Conservation (phyloP, 805 yeast species). For the Myxozyma lipomycoides region DNA sequence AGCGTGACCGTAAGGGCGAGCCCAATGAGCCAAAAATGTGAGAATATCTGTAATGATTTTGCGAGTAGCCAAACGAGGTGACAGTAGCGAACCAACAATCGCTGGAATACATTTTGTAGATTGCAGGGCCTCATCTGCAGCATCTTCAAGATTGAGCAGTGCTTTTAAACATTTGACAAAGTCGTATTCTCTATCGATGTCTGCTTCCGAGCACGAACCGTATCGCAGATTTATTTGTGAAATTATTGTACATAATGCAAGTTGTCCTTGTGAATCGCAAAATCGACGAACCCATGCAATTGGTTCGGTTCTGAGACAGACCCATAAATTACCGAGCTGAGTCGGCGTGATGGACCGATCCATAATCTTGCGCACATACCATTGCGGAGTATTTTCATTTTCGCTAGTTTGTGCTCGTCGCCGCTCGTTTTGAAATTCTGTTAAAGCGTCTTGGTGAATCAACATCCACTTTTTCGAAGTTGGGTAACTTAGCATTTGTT, state of each 20-base stretch:
- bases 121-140: constrained; percentile 52
- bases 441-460: constrained; percentile 76
- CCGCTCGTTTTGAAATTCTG: constrained; percentile 62
- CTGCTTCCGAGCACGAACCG: constrained; percentile 39
- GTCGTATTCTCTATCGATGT: constrained; percentile 66
- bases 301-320: constrained; percentile 86
- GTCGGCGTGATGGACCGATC: constrained; percentile 62
- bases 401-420: constrained; percentile 32
- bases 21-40: constrained; percentile 50
- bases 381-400: constrained; percentile 55
- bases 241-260: constrained; percentile 65
- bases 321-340: constrained; percentile 81
- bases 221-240: constrained; percentile 47
- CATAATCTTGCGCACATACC: constrained; percentile 69
- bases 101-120: constrained; percentile 52
- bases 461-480: constrained; percentile 86
- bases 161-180: constrained; percentile 76
- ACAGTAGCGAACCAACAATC: constrained; percentile 65
- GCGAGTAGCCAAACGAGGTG: constrained; percentile 71
- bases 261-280: constrained; percentile 75
- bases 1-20: constrained; percentile 48
- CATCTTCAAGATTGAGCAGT: constrained; percentile 55
- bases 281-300: constrained; percentile 76
- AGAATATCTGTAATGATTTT: constrained; percentile 76
- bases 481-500: constrained; percentile 70